Base-by-base conservation (phyloP, 305 asterid genomes). In the Solanum hybrid region DNA sequence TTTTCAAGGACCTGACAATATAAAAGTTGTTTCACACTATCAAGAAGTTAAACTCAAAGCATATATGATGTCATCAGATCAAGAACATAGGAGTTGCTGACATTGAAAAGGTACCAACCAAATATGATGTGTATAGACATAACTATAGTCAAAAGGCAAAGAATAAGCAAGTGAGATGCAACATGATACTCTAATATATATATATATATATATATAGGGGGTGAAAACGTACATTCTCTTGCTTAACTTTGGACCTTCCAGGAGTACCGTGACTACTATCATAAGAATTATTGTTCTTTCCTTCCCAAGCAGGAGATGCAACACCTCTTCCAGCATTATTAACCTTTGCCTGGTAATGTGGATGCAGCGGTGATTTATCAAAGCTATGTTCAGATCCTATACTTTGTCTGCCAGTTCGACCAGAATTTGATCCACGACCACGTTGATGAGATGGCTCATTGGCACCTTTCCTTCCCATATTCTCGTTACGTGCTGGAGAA, bases 281-380 rank as follows among this genome's bases (percentile, higher is more conserved):
- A 20, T 85, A 77, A 31, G 89, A 90, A 89, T 80, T 90, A 89
- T 80, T 90, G 81, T 66, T 90, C 76, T 88, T 89, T 56, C 94
- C 95, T 85, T 95, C 95, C 93, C 91, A 84, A 88, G 94, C 88
- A 42, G 93, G 93, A 17, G 94, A 90, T n/a, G 91, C 93, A 40
- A 32, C 56, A 34, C 94, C 94, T 82, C 94, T 78, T 13, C 92
- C 95, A 6, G 40, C 81, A 69, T 34, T 9, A 37, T 13, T 9
- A 42, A 56, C 90, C 72, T 90, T 92, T 2, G 88, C 90, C 72
- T 91, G 94, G 66, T 91, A 90, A 38, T 89, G 93, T 0, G 94
- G 95, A 84, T 93, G 95, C 86, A 91, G 94, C n/a, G 95, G 94
- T 24, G 95, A 92, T 29, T 89, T 89, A 26, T 94, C 95, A 75